Evolutionary conservation across 2,329 filamentous ascomycete species (phyloP), one percentile per base, ranked within the genome.

Genomic region (Chrysoporthe puriensis): DNA sequence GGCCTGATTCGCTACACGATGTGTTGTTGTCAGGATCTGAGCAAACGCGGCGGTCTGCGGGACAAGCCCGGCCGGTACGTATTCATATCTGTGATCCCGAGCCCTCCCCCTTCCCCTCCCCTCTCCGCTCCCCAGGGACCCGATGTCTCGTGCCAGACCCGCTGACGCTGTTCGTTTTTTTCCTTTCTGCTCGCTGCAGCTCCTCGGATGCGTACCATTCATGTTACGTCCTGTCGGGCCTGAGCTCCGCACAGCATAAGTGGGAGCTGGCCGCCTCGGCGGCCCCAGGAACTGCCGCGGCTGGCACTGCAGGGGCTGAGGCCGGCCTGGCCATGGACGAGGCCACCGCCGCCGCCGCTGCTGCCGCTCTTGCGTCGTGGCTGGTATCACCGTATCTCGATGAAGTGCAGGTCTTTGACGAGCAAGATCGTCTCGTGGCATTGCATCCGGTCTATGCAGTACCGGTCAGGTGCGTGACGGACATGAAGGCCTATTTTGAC

Each of bases 41-140:
- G 83, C 58, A 85, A 81, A 76, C 85, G 87, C 69, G 95, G 95
- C 64, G 96, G 96, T 0, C 83, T 99, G 78, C 87, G 94, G 75
- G 96, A 99, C 80, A 99, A 99, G 81, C 96, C 96, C 16, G 90
- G 91, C 78, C 94, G 94, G 89, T 94, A 84, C 81, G 91, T 85
- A 63, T 70, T 63, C 66, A 66, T 60, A 1, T 26, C n/a, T 59
- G 14, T 21, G 8, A 5, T 26, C 40, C 40, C 8, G 11, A 26
- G 14, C 21, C 32, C 32, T 60, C 2, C 36, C 54, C 43, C 69
- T 62, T 36, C 54, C 56, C 66, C 71, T 62, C 71, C 18, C 42
- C 32, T n/a, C 14, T 21, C 42, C 43, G 26, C 44, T 42, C 60
- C 2, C 52, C 18, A 21, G 1, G 8, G 4, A 34, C 36, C 26